A percentile compares a stretch with the other conserved stretches of the same genome.
phyloP scores from a whole-genome alignment of 257 asterid genomes.

The Ilex aquifolium region DNA sequence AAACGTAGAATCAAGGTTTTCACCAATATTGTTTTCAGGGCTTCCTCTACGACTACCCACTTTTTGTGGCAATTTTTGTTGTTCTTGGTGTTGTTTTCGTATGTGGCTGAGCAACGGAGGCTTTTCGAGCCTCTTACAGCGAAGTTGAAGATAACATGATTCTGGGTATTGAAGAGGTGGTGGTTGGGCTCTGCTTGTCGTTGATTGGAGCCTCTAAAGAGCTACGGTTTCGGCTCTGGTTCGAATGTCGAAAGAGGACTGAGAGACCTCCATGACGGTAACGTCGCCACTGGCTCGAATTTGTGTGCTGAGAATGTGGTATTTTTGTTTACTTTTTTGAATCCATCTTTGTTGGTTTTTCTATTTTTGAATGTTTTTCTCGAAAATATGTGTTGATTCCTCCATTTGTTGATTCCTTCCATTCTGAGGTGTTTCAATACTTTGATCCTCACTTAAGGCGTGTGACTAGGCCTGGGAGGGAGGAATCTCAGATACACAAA shows the following conservation, averaged over 20 bases:
- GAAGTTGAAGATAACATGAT: slow-evolving; percentile 51
- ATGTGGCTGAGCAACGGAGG: slow-evolving; percentile 6
- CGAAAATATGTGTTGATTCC: too few relatives aligned
- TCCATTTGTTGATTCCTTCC: too few relatives aligned
- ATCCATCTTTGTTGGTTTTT: too few relatives aligned
- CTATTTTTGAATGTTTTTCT: too few relatives aligned
- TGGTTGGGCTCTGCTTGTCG: slow-evolving; percentile 14
- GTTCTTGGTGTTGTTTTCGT: neutral
- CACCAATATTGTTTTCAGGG: neutral
- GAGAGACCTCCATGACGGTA: slow-evolving; percentile 46
- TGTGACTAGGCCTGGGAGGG: too few relatives aligned
- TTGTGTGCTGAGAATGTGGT: too few relatives aligned
- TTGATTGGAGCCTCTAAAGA: slow-evolving; percentile 41
- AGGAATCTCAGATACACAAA: too few relatives aligned
- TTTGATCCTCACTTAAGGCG: too few relatives aligned
- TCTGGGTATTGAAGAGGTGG: slow-evolving; percentile 19
- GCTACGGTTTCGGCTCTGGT: slow-evolving; percentile 78
- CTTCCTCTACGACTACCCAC: neutral
- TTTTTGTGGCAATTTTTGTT: neutral
- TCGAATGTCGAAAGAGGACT: slow-evolving; percentile 55
- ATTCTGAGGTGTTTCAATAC: too few relatives aligned
- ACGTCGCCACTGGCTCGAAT: slow-evolving; percentile 26
- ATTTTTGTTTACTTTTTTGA: too few relatives aligned
- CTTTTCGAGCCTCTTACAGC: slow-evolving; percentile 52
- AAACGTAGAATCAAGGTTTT: neutral